These are phyloP conservation scores for Linum trigynum DNA, from an alignment of 345 rosid genomes.

Conservation along the genomic window DNA sequence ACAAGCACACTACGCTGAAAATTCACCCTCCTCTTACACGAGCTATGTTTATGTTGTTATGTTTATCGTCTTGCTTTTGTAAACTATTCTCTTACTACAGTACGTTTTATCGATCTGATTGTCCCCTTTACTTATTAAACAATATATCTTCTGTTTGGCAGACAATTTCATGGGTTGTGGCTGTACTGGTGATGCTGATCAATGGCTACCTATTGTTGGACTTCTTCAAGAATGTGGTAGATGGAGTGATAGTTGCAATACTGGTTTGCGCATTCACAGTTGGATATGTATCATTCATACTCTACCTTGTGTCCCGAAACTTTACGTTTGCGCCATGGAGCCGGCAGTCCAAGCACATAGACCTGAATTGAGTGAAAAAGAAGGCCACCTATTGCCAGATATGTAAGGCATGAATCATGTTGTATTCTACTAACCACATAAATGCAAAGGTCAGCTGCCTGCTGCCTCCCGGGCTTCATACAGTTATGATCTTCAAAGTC, in stretches of 20 bases:
- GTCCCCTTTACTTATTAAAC: background rate
- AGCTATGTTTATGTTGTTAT: too few species aligned
- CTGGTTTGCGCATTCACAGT: conserved; percentile 32
- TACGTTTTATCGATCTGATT: background rate
- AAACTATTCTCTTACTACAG: too few species aligned
- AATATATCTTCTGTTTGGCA: conserved; percentile 16
- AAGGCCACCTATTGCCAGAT: background rate
- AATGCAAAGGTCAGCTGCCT: too few species aligned
- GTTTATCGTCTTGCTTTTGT: too few species aligned
- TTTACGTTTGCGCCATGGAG: conserved; percentile 30
- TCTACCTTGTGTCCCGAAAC: conserved; percentile 53
- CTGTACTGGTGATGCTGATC: conserved; percentile 68
- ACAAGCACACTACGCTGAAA: too few species aligned
- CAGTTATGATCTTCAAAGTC: too few species aligned
- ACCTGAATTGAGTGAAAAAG: background rate
- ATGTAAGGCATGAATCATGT: background rate
- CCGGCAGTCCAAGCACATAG: background rate
- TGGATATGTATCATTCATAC: conserved; percentile 55
- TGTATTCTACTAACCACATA: too few species aligned
- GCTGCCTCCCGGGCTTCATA: too few species aligned
- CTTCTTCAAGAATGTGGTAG: conserved; percentile 58
- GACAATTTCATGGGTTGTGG: conserved; percentile 74
- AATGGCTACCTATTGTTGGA: conserved; percentile 77
- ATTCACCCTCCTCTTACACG: too few species aligned
- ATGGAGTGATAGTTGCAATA: conserved; percentile 30